Evolutionary conservation across 768 basidiomycete genomes (phyloP), one percentile per base, ranked within the genome.

Genomic region (Suillus cothurnatus): DNA sequence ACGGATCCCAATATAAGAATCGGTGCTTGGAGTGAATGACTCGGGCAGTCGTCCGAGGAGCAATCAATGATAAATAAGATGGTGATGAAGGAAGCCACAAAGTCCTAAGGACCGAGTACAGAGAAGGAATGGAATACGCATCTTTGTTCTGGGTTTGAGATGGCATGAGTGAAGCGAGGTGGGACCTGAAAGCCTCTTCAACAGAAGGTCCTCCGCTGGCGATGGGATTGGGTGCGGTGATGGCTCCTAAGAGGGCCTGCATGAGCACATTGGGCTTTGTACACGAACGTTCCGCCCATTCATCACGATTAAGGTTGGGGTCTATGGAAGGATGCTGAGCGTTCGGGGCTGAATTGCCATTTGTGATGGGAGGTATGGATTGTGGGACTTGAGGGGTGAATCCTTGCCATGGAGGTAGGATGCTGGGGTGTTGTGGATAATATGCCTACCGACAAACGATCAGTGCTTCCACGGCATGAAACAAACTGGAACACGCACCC

Each of bases 1-100:
- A 87, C 0, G 92, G 92, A 66, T 94, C 92, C 92, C 92, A 94
- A 69, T 91, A 94, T 23, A 94, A 78, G 77, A 94, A 94, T 4
- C 85, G 86, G 67, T 93, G 88, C 62, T 91, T 87, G 7, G 89
- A 88, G 2, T 89, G 87, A 0, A 85, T 89, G 17, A 36, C 47
- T 45, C 90, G 87, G 15, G 88, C 81, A 11, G 87, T 86, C 1
- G 89, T 84, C n/a, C 75, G 74, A 2, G 90, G 91, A 31, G 90
- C 89, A 12, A 91, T 92, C 45, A 92, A 81, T 0, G 88, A 86
- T 68, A 92, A 91, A 71, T 92, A 93, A 0, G 87, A 81, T 0
- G 92, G 91, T 0, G 91, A 92, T 0, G 87, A 87, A 0, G 92
- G 92, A 21, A 94, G 81, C 92, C 92, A 93, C 68, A 94, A 93